phyloP scores from a whole-genome alignment of 2,329 filamentous ascomycete genomes.

The Paraconiothyrium sp. region DNA sequence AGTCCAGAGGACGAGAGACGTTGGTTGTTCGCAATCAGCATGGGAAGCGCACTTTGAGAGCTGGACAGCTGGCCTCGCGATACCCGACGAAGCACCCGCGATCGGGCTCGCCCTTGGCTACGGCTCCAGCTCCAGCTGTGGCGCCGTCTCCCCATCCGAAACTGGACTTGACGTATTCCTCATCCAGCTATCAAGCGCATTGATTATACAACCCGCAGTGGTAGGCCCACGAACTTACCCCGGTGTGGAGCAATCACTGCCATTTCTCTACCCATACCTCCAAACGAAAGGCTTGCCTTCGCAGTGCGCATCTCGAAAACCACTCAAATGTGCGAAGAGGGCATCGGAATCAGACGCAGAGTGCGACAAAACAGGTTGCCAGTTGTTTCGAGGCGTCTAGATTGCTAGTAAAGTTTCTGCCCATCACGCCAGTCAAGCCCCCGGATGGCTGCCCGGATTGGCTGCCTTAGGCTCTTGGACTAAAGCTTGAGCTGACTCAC shows the following conservation, averaged over 20 bases:
- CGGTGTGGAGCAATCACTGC: not conserved
- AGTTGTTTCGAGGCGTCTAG: not conserved
- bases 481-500: constrained; percentile 8
- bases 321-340: not conserved
- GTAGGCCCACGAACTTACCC: not conserved
- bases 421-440: constrained; percentile 2
- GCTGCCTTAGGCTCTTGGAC: constrained; percentile 13
- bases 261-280: not conserved
- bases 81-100: not conserved
- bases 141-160: not conserved
- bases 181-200: not conserved
- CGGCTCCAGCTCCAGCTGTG: not conserved
- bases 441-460: not conserved
- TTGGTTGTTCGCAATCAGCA: not conserved
- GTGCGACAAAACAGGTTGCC: constrained; percentile 8
- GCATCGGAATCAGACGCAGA: not conserved
- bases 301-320: too few relatives aligned
- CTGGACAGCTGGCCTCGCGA: not conserved
- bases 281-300: not conserved
- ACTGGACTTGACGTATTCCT: not conserved
- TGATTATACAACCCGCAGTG: not conserved
- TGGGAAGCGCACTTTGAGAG: not conserved
- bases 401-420: constrained; percentile 1
- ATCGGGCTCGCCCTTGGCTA: not conserved
- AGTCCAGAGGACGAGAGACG: not conserved